Evolutionary conservation across 2,329 filamentous ascomycete genomes (phyloP), one percentile per base, ranked within the genome.

Genomic region (Pestalotiopsis sp.): DNA sequence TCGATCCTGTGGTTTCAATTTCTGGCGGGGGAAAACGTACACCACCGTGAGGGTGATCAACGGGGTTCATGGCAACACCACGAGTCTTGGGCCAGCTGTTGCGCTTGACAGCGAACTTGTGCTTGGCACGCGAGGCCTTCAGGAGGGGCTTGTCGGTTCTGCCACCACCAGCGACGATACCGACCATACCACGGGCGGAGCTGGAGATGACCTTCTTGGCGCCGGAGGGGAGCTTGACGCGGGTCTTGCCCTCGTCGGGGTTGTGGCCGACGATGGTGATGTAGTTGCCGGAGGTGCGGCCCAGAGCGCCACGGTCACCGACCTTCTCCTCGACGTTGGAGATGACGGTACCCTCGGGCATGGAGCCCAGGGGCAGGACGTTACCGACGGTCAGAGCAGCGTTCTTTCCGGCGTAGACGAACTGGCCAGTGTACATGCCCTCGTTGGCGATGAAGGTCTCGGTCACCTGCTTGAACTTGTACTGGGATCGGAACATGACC

Each of bases 11-110:
- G 13, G 38, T 14, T 45, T n/a, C 23, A n/a, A 6, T 14, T 27
- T 23, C 38, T n/a, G 27, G 27, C 31, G 20, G 38, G 58, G 36
- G 17, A 64, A 65, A 45, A 89, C 87, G 77, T 88, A 88, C 88
- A 93, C 92, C 93, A 93, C 93, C 93, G 92, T 96, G 93, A 85
- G 93, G 93, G 91, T 99, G 96, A 88, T 99, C 96, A 82, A 99
- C 96, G 81, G 96, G 96, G 90, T 99, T 99, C 96, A 99, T 99
- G 87, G 96, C 96, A 92, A 99, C 96, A 98, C 96, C 96, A 96
- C 96, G 95, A 90, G 96, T 99, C 93, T 97, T 98, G 87, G 96
- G 96, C 96, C 96, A 99, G 83, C 91, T 95, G 94, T 99, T 98
- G 84, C 96, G 94, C 94, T 99, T 99, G 88, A 98, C 97, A 79